Evolutionary conservation across 2,329 filamentous ascomycete species (phyloP).

Genomic region (Hymenoscyphus fructigenus): DNA sequence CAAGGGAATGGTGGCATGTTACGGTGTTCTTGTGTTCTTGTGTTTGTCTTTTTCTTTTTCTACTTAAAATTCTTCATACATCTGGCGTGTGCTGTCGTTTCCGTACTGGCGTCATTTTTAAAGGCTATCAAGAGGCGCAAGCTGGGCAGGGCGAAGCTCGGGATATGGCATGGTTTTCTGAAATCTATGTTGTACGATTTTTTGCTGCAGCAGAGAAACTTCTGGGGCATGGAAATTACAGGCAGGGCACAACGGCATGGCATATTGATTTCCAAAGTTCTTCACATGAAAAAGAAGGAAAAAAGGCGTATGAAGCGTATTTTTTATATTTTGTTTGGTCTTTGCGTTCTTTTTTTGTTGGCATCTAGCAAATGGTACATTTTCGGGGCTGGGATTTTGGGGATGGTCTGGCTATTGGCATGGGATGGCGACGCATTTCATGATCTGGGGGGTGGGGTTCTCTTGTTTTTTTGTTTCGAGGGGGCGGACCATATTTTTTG

Average conservation of each 20-base stretch:
- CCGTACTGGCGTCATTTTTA: constrained; percentile 29
- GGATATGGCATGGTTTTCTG: constrained; percentile 9
- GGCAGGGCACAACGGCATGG: constrained; percentile 23
- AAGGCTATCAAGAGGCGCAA: constrained; percentile 30
- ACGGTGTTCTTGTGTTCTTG: constrained; percentile 27
- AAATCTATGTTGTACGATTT: constrained; percentile 28
- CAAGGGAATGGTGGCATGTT: constrained; percentile 32
- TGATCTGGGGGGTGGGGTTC: constrained; percentile 13
- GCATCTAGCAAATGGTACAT: constrained; percentile 18
- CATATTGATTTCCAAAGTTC: constrained; percentile 8
- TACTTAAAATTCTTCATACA: constrained; percentile 5
- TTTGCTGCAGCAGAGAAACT: constrained; percentile 13
- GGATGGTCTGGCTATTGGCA: neutral
- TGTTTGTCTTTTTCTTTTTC: constrained; percentile 21
- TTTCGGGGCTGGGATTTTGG: too few species aligned
- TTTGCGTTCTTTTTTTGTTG: constrained; percentile 1
- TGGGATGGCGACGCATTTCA: constrained; percentile 22
- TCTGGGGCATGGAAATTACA: constrained; percentile 27
- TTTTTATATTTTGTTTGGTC: constrained; percentile 9
- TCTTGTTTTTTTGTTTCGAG: constrained; percentile 10
- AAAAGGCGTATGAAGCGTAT: constrained; percentile 24
- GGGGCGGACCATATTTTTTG: constrained; percentile 19
- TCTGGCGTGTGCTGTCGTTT: constrained; percentile 32
- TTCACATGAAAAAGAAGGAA: constrained; percentile 29
- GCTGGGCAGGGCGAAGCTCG: constrained; percentile 30